Conservation (phyloP, 352 stramenopile genomes). For the Phytophthora kernoviae region DNA sequence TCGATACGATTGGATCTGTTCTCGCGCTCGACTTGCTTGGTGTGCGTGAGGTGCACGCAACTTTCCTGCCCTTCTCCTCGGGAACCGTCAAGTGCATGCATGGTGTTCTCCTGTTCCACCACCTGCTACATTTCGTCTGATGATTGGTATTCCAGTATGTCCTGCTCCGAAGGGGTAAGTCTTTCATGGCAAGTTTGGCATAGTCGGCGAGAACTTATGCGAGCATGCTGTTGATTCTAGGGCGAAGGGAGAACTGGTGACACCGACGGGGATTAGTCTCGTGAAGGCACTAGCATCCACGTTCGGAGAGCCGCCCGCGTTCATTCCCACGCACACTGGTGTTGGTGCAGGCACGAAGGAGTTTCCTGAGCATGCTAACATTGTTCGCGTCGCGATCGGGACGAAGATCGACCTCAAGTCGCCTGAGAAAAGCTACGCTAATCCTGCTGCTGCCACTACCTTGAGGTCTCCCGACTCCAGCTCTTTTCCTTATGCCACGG, state of each 20-base stretch:
- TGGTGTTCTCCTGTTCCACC: conserved; percentile 95
- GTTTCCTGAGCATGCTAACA: conserved; percentile 89
- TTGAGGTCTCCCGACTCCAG: conserved; percentile 27
- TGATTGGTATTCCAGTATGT: conserved; percentile 94
- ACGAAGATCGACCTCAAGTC: conserved; percentile 44
- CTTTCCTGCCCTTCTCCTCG: conserved; percentile 89
- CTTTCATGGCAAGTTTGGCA: not conserved
- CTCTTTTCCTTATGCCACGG: conserved; percentile 22
- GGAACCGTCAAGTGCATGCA: conserved; percentile 95
- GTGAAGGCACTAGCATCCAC: conserved; percentile 86
- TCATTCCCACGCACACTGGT: conserved; percentile 76
- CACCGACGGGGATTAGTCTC: conserved; percentile 95
- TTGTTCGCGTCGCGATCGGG: conserved; percentile 89
- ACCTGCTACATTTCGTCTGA: conserved; percentile 93
- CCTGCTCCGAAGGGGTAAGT: conserved; percentile 85
- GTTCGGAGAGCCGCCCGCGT: conserved; percentile 78
- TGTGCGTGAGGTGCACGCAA: conserved; percentile 88
- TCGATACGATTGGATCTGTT: conserved; percentile 96
- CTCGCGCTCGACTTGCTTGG: conserved; percentile 93
- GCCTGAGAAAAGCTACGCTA: conserved; percentile 41
- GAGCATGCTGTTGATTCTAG: conserved; percentile 25
- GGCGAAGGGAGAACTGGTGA: conserved; percentile 94
- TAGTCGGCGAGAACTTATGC: conserved; percentile 1
- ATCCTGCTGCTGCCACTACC: conserved; percentile 19
- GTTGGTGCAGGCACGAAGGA: conserved; percentile 90